These are phyloP conservation scores for Canavalia gladiata DNA, from an alignment of 306 rosid genomes.

Conservation along the genomic window DNA sequence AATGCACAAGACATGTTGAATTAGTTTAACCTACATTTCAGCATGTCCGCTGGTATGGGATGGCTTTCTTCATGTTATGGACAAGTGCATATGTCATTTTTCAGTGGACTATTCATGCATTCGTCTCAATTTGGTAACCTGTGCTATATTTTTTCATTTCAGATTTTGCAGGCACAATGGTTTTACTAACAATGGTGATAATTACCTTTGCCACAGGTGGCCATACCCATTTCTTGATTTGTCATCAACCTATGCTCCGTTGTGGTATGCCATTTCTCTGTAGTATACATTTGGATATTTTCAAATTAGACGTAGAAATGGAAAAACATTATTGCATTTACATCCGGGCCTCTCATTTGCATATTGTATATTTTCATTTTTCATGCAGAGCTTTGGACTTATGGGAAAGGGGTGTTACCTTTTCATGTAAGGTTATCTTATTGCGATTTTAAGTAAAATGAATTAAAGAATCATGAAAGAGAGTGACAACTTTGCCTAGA, in stretches of 20 bases:
- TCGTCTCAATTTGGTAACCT: conserved; percentile 63
- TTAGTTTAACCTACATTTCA: conserved; percentile 57
- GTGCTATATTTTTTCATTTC: conserved; percentile 6
- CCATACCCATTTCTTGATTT: conserved; percentile 89
- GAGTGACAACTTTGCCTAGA: background rate
- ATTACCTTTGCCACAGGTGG: conserved; percentile 70
- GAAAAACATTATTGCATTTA: conserved; percentile 22
- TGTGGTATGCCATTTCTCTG: conserved; percentile 64
- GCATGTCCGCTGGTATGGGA: conserved; percentile 63
- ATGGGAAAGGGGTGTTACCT: conserved; percentile 16
- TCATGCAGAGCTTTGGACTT: conserved; percentile 12
- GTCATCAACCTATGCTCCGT: conserved; percentile 72
- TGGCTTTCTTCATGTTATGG: conserved; percentile 79
- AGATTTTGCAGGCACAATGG: conserved; percentile 3
- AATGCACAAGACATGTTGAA: conserved; percentile 42
- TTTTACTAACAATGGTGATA: conserved; percentile 27
- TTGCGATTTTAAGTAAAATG: background rate
- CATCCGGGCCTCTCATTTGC: conserved; percentile 10
- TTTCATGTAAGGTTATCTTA: conserved; percentile 11
- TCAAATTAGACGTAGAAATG: background rate
- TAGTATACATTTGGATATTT: conserved; percentile 19
- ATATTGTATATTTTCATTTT: conserved; percentile 10
- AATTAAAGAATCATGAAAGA: conserved; percentile 14
- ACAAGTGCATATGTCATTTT: conserved; percentile 68
- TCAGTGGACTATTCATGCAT: conserved; percentile 77